Conservation (phyloP, 1,284 basidiomycete genomes). For the Schizophyllum amplum region DNA sequence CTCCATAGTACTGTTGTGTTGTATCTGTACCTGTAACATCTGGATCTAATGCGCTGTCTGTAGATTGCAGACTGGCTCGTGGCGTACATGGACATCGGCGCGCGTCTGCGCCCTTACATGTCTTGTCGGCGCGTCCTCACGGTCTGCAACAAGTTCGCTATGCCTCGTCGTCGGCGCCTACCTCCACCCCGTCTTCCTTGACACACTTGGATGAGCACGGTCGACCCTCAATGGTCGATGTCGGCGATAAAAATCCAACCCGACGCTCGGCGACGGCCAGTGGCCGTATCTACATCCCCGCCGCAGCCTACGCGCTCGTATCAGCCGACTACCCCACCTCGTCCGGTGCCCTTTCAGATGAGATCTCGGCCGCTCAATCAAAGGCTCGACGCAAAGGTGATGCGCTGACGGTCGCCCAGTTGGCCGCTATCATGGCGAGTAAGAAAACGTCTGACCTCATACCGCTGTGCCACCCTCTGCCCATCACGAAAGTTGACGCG, state of each 20-base stretch:
- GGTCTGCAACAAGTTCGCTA: not conserved
- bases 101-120: no score
- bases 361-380: constrained; percentile 26
- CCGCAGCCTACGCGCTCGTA: constrained; percentile 56
- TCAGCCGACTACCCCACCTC: constrained; percentile 27
- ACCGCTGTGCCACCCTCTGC: constrained; percentile 78
- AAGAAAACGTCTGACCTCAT: constrained; percentile 80
- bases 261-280: constrained; percentile 67
- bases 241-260: constrained; percentile 59
- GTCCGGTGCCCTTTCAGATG: constrained; percentile 7
- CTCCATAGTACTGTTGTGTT: not conserved
- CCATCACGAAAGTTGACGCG: constrained; percentile 64
- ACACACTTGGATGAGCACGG: constrained; percentile 70
- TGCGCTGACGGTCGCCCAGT: constrained; percentile 69
- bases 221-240: constrained; percentile 74
- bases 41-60: no score
- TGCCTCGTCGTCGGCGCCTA: not conserved
- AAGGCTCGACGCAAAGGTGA: constrained; percentile 66
- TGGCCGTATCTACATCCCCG: constrained; percentile 69
- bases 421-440: constrained; percentile 83
- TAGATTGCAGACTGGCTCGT: not conserved
- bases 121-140: no score
- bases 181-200: constrained; percentile 23
- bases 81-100: not conserved
- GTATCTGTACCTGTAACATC: constrained; percentile 1